Percentiles rank a stretch among this genome's conserved stretches.
phyloP scores from a whole-genome alignment of 345 rosid species.

The Arabidopsis suecica region DNA sequence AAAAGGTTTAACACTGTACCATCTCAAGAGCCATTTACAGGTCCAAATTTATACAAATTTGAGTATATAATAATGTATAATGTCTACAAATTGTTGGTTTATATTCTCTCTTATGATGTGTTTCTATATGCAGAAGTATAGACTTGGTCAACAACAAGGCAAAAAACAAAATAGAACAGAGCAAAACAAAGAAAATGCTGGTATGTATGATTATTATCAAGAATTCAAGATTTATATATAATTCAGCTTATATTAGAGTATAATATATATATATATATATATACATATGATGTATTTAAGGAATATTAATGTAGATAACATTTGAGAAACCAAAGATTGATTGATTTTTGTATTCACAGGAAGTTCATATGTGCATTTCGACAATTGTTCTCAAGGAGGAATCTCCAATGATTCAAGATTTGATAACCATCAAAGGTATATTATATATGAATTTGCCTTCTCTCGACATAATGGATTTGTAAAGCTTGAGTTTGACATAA shows the following conservation, averaged over 20 bases:
- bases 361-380: conserved; percentile 53
- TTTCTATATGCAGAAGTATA: conserved; percentile 68
- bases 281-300: neutral
- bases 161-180: conserved; percentile 52
- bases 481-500: conserved; percentile 21
- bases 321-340: neutral
- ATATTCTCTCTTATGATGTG: neutral
- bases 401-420: conserved; percentile 45
- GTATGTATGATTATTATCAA: conserved; percentile 43
- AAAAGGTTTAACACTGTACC: conserved; percentile 92
- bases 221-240: neutral
- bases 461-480: neutral
- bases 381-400: conserved; percentile 42
- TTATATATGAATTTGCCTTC: neutral
- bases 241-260: neutral
- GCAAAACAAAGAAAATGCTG: conserved; percentile 54
- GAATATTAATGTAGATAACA: neutral
- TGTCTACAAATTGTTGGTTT: neutral
- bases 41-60: conserved; percentile 39
- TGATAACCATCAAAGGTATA: conserved; percentile 52
- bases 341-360: conserved; percentile 32
- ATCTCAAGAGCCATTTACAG: conserved; percentile 96
- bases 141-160: conserved; percentile 80
- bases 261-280: neutral
- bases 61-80: neutral